Evolutionary conservation across 2,329 filamentous ascomycete species (phyloP), one percentile per base, ranked within the genome.

Genomic region (Colletotrichum kahawae): DNA sequence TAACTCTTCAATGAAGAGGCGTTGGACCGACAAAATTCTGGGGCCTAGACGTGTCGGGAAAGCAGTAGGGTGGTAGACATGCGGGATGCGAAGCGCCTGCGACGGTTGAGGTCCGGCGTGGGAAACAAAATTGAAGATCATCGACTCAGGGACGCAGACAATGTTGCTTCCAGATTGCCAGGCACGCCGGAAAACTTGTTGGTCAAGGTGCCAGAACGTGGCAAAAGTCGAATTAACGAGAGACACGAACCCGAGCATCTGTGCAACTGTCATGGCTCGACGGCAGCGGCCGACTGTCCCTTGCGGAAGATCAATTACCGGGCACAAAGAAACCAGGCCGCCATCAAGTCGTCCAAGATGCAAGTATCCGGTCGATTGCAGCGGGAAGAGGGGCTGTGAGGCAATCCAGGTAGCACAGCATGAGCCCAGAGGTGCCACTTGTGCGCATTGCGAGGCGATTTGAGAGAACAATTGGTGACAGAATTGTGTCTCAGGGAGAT

Each of bases 241-340:
- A 70, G 21, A 62, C 51, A 38, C 14, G 27, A 43, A 31, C 24
- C 64, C 48, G 34, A 29, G 21, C 31, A 33, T 9, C 24, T 67
- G 33, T 62, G 21, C 72, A 7, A 57, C 34, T 38, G 21, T 10
- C 18, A 60, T 21, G 59, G 34, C 56, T 63, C n/a, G 62, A 43
- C 33, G 36, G 62, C 33, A 63, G 18, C 27, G 63, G 63, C 72
- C 56, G 34, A 29, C 10, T 29, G 56, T 14, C 31, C 68, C 54
- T 67, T 66, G 67, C 62, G 62, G 67, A 65, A 33, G 21, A 51
- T 74, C 38, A 54, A 51, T 67, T 36, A 48, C 33, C 14, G 18
- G 27, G 21, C 43, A 36, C 51, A 62, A 31, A 83, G 84, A 33
- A 87, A 81, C 54, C 85, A 83, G 38, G 83, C 80, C 12, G 84